Conservation (phyloP, 805 yeast species). For the Wickerhamiella bombiphila region DNA sequence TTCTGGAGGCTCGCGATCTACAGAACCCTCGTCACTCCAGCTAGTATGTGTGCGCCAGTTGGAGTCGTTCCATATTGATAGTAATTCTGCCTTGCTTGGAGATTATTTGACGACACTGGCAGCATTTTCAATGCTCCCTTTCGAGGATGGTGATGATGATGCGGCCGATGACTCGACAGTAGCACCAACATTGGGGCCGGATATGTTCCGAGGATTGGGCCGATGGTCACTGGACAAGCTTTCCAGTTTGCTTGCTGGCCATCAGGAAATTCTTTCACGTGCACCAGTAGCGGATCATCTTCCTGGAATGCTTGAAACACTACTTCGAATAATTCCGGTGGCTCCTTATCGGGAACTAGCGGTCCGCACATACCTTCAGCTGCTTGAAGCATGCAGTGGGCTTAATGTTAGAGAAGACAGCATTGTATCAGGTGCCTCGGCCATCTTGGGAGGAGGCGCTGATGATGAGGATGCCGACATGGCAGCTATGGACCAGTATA, state of each 20-base stretch:
- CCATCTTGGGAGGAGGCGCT: constrained; percentile 7
- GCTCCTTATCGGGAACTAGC: not conserved
- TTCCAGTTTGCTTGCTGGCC: not conserved
- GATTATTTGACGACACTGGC: constrained; percentile 8
- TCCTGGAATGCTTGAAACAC: not conserved
- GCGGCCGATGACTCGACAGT: not conserved
- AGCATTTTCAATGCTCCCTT: constrained; percentile 10
- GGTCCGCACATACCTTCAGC: not conserved
- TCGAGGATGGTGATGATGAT: constrained; percentile 2
- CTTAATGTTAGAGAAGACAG: not conserved
- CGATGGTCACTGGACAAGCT: not conserved
- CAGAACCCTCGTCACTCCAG: constrained; percentile 51
- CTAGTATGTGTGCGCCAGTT: constrained; percentile 39
- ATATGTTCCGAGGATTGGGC: not conserved
- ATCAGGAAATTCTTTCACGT: not conserved
- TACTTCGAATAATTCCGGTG: not conserved
- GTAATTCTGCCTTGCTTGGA: constrained; percentile 2
- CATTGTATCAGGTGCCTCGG: constrained; percentile 6
- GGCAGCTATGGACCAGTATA: constrained; percentile 5
- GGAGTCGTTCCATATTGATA: constrained; percentile 15
- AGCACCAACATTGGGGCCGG: not conserved
- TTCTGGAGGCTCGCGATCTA: constrained; percentile 30
- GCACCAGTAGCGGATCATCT: not conserved
- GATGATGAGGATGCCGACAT: constrained; percentile 3
- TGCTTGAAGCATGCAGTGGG: constrained; percentile 1